Base-by-base conservation (phyloP, 305 asterid genomes). In the Fraxinus platypoda region DNA sequence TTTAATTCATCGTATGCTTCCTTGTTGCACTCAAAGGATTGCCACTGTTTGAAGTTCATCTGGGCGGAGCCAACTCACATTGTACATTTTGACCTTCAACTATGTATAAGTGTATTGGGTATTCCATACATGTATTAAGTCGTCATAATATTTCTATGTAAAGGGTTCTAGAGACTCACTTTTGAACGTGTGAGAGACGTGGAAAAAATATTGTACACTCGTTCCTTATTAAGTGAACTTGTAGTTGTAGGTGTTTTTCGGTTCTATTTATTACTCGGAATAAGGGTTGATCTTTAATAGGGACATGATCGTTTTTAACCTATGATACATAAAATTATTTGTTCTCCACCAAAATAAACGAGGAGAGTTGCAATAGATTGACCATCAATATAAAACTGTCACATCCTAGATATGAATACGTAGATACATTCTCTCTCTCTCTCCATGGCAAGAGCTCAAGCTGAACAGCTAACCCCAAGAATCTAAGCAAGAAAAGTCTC, bases 401-500 rank as follows among this genome's bases (percentile, higher is more conserved):
- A 54, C 9, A 17, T 54, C 26, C 59, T 9, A 49, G 1, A 54
- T 54, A 23, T 8, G 30, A 21, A 62, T 23, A 62, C 5, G 2
- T 62, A 23, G 71, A 21, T 8, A 62, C 5, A 19, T 62, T 46
- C n/a, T 15, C 57, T 12, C 52, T 11, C 76, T 2, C 76, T 52
- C 81, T n/a, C 30, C 74, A 13, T 21, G 57, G 66, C 31, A 74
- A 43, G 33, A 72, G 57, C 68, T 78, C 38, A 68, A 52, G 73
- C 38, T 31, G 17, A 73, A 77, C 59, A 28, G 19, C 80, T 59
- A 68, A 28, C 75, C 35, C 34, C 75, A 68, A 68, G 74, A 68
- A 68, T 68, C 37, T 68, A 12, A 68, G 19, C 74, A 12, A 68
- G 37, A 28, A 68, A 52, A 68, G 74, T 28, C 37, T 26, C 35